Evolutionary conservation across 2,329 filamentous ascomycete species (phyloP).

Genomic region (Pseudogymnoascus sp.): DNA sequence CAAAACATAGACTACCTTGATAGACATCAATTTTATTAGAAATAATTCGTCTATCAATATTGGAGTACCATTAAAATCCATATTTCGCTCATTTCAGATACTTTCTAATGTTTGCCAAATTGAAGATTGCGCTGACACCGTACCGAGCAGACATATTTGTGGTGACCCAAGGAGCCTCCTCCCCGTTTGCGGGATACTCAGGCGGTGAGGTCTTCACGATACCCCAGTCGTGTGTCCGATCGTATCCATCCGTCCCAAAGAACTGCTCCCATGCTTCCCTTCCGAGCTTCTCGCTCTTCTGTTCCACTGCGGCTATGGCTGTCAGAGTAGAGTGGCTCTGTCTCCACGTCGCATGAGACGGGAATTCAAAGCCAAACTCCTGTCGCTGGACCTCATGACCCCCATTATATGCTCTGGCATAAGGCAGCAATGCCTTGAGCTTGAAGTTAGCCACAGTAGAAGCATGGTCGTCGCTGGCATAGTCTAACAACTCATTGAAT

Average conservation of each 20-base stretch:
- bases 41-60: neutral
- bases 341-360: conserved; percentile 2
- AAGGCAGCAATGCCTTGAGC: neutral
- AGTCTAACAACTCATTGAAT: neutral
- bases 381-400: neutral
- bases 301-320: conserved; percentile 6
- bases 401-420: conserved; percentile 11
- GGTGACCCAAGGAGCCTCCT: conserved; percentile 10
- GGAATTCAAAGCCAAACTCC: conserved; percentile 10
- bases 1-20: neutral
- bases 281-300: conserved; percentile 3
- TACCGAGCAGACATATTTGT: conserved; percentile 9
- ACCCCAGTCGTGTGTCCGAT: neutral
- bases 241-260: conserved; percentile 1
- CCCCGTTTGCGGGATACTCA: neutral
- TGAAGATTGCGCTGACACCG: conserved; percentile 8
- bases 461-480: neutral
- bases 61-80: too few relatives aligned
- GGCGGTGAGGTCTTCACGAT: conserved; percentile 3
- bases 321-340: conserved; percentile 11
- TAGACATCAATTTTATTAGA: neutral
- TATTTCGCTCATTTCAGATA: neutral
- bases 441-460: conserved; percentile 5
- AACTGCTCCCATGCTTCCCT: conserved; percentile 10
- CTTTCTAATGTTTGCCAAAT: conserved; percentile 8